Conservation (phyloP, 371 early-diverging fungal species). For the Circinella minor region DNA sequence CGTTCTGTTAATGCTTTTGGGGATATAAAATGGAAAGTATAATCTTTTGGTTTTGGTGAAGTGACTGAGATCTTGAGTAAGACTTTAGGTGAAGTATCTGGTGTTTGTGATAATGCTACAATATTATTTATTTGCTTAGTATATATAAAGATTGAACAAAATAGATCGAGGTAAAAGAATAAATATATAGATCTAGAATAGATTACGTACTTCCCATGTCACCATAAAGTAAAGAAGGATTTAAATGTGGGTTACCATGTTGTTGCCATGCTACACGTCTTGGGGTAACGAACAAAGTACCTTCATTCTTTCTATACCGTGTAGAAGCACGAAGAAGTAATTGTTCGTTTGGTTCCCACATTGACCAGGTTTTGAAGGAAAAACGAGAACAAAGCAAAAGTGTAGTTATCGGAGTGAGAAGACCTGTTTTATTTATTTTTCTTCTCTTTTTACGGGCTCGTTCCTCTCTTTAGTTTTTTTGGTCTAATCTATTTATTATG, state of each 20-base stretch:
- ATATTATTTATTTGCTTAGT: not conserved
- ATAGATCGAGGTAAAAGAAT: not conserved
- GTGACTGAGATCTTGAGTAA: conserved; percentile 43
- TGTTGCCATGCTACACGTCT: conserved; percentile 62
- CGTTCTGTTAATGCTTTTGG: conserved; percentile 56
- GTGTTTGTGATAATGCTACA: conserved; percentile 35
- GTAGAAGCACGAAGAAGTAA: conserved; percentile 52
- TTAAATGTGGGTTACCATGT: conserved; percentile 49
- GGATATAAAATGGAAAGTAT: conserved; percentile 60
- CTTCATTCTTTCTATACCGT: conserved; percentile 56
- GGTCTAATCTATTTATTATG: no score
- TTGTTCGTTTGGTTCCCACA: conserved; percentile 68
- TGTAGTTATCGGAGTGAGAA: no score
- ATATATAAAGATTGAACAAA: not conserved
- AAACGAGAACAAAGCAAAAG: no score
- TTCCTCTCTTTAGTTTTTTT: no score
- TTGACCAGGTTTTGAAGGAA: conserved; percentile 9
- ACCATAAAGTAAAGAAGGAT: conserved; percentile 47
- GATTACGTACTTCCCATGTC: conserved; percentile 38
- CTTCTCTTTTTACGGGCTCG: no score
- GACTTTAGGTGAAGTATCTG: conserved; percentile 44
- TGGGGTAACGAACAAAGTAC: conserved; percentile 60
- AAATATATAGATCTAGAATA: not conserved
- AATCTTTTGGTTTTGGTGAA: conserved; percentile 38
- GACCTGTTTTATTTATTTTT: no score